Conservation (phyloP, 768 basidiomycete species). For the Hygrophoropsis aurantiaca region DNA sequence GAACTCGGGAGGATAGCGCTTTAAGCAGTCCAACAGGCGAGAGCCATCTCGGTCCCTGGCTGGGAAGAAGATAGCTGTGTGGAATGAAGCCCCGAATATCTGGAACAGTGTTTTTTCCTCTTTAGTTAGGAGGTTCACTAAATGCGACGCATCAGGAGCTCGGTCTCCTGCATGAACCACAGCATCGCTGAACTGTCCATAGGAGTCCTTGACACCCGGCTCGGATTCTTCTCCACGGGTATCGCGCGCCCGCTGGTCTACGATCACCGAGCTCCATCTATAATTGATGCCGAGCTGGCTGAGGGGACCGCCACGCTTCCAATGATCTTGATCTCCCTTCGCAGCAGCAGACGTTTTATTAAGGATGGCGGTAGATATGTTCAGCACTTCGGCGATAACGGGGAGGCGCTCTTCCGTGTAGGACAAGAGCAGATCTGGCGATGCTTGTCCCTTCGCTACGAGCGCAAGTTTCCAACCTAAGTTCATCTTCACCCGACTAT, state of each 20-base stretch:
- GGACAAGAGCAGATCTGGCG: conserved; percentile 22
- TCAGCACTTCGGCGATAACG: conserved; percentile 37
- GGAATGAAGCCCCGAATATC: conserved; percentile 21
- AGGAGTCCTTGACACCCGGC: neutral
- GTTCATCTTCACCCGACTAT: conserved; percentile 21
- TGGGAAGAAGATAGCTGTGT: conserved; percentile 33
- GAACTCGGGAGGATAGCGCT: neutral
- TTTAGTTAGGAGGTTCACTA: neutral
- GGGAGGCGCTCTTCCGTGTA: conserved; percentile 34
- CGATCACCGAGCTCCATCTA: conserved; percentile 45
- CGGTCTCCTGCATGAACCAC: neutral
- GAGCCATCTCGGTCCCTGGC: neutral
- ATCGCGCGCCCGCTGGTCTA: conserved; percentile 26
- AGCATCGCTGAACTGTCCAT: neutral
- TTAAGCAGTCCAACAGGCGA: conserved; percentile 6
- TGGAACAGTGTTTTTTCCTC: conserved; percentile 22
- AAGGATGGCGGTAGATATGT: conserved; percentile 19
- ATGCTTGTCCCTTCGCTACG: conserved; percentile 21
- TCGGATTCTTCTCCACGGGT: neutral
- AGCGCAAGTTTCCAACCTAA: conserved; percentile 35
- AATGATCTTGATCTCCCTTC: neutral
- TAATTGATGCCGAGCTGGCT: conserved; percentile 52
- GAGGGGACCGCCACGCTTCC: conserved; percentile 2
- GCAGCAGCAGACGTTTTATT: conserved; percentile 3
- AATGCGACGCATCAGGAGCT: neutral